Conservation (phyloP, 768 basidiomycete species). For the Cystobasidium onofrii region DNA sequence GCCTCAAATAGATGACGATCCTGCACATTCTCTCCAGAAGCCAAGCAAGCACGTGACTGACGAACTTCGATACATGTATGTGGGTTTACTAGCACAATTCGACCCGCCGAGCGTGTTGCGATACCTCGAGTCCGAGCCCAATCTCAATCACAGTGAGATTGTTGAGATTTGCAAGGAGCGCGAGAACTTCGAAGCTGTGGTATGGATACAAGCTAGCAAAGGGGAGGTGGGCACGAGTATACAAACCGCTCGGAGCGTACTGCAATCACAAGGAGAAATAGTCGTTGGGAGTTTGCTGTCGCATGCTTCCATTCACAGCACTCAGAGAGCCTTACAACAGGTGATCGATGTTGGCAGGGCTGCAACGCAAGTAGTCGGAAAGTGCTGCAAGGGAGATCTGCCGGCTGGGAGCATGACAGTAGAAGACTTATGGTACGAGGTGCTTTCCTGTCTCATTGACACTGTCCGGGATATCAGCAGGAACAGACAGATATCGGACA, state of each 20-base stretch:
- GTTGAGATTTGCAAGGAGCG: constrained; percentile 60
- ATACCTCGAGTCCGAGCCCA: constrained; percentile 31
- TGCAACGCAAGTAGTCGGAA: constrained; percentile 62
- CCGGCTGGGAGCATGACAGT: constrained; percentile 46
- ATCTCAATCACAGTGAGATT: constrained; percentile 46
- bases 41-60: constrained; percentile 48
- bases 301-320: neutral
- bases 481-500: constrained; percentile 14
- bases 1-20: constrained; percentile 46
- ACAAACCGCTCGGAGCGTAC: neutral
- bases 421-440: constrained; percentile 83
- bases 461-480: constrained; percentile 59
- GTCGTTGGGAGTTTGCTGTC: neutral
- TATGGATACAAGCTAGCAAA: constrained; percentile 67
- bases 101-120: constrained; percentile 58
- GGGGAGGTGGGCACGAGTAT: constrained; percentile 51
- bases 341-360: constrained; percentile 57
- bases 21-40: constrained; percentile 45
- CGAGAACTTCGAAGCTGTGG: constrained; percentile 62
- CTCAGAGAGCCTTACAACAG: constrained; percentile 46
- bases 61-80: constrained; percentile 56
- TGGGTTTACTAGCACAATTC: constrained; percentile 65
- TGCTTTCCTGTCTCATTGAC: constrained; percentile 72
- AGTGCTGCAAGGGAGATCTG: constrained; percentile 52
- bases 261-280: neutral